Conservation (phyloP, 176 grass and related monocot genomes). For the Zea luxurians region DNA sequence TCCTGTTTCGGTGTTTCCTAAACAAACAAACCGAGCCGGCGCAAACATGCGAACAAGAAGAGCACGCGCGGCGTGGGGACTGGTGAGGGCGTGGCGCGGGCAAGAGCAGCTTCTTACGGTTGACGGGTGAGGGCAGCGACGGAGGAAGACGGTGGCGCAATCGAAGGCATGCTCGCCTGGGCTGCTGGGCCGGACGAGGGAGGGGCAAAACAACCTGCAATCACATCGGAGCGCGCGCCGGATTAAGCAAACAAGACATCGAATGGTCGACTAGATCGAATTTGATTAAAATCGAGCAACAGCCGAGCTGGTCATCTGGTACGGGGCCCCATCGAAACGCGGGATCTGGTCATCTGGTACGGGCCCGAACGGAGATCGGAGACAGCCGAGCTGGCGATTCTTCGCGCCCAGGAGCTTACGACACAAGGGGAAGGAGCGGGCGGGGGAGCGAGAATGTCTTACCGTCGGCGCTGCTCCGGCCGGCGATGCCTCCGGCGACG, state of each 20-base stretch:
- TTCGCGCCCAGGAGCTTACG: background rate
- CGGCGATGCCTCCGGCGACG: conserved; percentile 31
- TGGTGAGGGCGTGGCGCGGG: background rate
- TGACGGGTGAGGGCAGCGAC: conserved; percentile 31
- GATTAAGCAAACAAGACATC: conserved; percentile 6
- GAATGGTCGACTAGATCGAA: background rate
- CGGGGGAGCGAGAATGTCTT: conserved; percentile 11
- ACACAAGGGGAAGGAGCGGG: background rate
- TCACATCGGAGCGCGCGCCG: background rate
- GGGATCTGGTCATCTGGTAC: conserved; percentile 27
- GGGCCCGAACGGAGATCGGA: background rate
- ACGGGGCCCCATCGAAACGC: background rate
- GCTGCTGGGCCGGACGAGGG: background rate
- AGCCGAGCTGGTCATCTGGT: conserved; percentile 31
- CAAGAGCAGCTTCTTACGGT: conserved; percentile 38
- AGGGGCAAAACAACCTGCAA: conserved; percentile 28
- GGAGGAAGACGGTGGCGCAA: conserved; percentile 44
- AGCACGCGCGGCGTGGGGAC: background rate
- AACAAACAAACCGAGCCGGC: background rate
- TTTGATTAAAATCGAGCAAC: background rate
- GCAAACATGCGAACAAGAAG: background rate
- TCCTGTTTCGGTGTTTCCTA: background rate
- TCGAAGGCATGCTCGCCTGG: conserved; percentile 39
- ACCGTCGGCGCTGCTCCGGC: conserved; percentile 43
- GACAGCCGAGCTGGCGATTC: background rate